Base-by-base conservation (phyloP, 805 yeast species). In the Isabelozyma heimii region DNA sequence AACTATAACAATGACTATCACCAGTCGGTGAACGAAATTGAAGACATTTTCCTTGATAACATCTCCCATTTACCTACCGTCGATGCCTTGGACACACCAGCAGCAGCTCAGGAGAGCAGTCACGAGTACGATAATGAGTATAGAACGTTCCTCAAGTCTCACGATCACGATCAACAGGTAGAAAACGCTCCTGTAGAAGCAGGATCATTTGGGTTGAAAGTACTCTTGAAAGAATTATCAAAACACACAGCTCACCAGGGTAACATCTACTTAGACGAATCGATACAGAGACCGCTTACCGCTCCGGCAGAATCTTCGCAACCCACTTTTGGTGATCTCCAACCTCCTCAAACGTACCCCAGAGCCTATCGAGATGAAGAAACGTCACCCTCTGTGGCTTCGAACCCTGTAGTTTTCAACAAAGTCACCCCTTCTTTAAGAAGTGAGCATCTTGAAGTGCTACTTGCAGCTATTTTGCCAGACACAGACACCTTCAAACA, bases 161-260 rank as follows among this genome's bases (percentile, higher is more conserved):
- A 42, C 15, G 43, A 40, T 20, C 43, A 45, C 13, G 37, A 43
- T 10, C 17, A 37, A 7, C n/a, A 33, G 4, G 37, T 40, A 5
- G 30, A 37, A 9, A 14, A 14, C 13, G 52, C 46, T 3, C 56
- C 60, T 1, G 50, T 53, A 4, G 53, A 46, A 28, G 50, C 62
- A 0, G 72, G 70, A n/a, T 56, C 69, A 3, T 69, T 60, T 50
- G 75, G 73, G 3, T 49, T 73, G 15, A 63, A 60, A 37, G 54
- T 62, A 14, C 59, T 73, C 16, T 54, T 73, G 26, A 61, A 58
- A 41, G 73, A 70, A 43, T 61, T 73, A 41, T 55, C 63, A 17
- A 56, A 52, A 27, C 69, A 68, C 44, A 52, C 72, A n/a, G 45
- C 43, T 16, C 43, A 40, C 33, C 44, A 40, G 5, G 52, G 53